phyloP scores from a whole-genome alignment of 352 stramenopile species.

The Pilasporangium apinafurcum region DNA sequence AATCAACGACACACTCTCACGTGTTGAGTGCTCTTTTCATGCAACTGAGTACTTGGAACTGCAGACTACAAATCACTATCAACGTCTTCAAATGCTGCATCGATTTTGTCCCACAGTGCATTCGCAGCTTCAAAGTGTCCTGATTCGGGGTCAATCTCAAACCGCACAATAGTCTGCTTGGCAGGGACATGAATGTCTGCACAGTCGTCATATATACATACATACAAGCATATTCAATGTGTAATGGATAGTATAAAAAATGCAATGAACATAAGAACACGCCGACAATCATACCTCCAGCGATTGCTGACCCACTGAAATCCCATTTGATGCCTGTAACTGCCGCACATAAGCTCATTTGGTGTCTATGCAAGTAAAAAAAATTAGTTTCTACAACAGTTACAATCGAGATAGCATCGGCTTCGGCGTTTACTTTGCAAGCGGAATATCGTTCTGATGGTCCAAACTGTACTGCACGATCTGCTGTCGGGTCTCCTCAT shows the following conservation, averaged over 20 bases:
- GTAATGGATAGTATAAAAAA: no score
- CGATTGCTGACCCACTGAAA: slow-evolving; percentile 42
- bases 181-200: slow-evolving; percentile 57
- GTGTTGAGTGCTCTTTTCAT: no score
- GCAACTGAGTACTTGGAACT: no score
- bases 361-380: slow-evolving; percentile 30
- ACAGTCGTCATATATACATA: background rate
- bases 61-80: slow-evolving; percentile 35
- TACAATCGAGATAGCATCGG: background rate
- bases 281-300: slow-evolving; percentile 18
- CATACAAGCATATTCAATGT: background rate
- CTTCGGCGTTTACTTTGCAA: slow-evolving; percentile 41
- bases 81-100: slow-evolving; percentile 54
- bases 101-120: slow-evolving; percentile 60
- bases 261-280: background rate
- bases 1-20: no score
- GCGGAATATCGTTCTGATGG: slow-evolving; percentile 64
- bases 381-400: background rate
- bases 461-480: slow-evolving; percentile 48
- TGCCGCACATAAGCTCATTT: slow-evolving; percentile 71
- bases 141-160: slow-evolving; percentile 46
- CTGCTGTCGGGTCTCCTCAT: slow-evolving; percentile 54
- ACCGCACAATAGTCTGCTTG: slow-evolving; percentile 48
- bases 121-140: slow-evolving; percentile 57
- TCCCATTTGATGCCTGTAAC: slow-evolving; percentile 80